phyloP scores from a whole-genome alignment of 371 early-diverging fungal species.

The Nematocida minor region DNA sequence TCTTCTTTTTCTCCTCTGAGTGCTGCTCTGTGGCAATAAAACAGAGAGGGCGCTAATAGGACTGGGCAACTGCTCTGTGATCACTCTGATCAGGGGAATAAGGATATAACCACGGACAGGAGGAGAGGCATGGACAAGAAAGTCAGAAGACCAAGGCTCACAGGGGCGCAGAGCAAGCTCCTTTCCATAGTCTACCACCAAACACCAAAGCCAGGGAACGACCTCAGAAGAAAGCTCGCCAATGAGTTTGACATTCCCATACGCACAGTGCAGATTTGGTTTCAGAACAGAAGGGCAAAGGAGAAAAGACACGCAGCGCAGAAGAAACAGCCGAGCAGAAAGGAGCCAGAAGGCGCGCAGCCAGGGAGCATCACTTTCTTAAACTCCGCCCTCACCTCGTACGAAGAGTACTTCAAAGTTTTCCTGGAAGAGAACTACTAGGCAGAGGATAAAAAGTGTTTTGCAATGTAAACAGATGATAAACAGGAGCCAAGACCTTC shows the following conservation, averaged over 20 bases:
- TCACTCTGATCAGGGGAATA: background rate
- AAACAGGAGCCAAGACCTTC: slow-evolving; percentile 40
- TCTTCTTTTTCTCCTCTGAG: background rate
- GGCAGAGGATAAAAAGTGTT: background rate
- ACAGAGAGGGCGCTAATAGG: too few relatives aligned
- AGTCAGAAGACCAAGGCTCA: background rate
- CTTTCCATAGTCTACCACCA: slow-evolving; percentile 14
- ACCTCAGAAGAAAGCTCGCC: slow-evolving; percentile 5
- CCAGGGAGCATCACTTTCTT: background rate
- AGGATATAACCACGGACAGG: background rate
- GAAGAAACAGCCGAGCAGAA: too few relatives aligned
- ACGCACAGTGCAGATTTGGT: slow-evolving; percentile 62
- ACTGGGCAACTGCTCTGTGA: too few relatives aligned
- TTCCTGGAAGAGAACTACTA: slow-evolving; percentile 3
- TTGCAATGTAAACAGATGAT: slow-evolving; percentile 7
- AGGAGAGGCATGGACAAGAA: background rate
- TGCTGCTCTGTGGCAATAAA: too few relatives aligned
- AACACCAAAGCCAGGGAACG: background rate
- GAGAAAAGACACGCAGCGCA: slow-evolving; percentile 16
- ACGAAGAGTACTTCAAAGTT: background rate
- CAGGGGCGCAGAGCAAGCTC: slow-evolving; percentile 14
- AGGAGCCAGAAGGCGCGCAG: background rate
- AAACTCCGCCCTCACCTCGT: background rate
- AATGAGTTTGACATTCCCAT: slow-evolving; percentile 49
- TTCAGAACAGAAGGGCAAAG: slow-evolving; percentile 63